Conservation (phyloP, 192 early-diverging fungal species). For the Coemansia sp. region DNA sequence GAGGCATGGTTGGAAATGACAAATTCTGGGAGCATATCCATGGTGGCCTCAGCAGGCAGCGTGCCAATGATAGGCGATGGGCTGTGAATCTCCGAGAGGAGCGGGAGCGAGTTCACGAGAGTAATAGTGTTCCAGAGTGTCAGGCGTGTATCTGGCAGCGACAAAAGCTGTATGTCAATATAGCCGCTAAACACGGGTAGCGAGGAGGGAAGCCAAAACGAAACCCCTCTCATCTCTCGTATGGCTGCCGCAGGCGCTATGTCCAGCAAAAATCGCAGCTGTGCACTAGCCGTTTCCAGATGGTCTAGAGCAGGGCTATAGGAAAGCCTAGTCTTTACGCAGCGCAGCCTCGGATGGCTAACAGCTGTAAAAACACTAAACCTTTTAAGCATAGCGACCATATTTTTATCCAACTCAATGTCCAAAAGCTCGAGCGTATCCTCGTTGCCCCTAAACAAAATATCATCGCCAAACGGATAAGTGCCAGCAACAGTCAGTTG, state of each 20-base stretch:
- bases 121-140: background rate
- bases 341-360: background rate
- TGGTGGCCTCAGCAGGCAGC: background rate
- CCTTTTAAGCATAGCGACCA: background rate
- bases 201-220: background rate
- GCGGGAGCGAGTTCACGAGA: background rate
- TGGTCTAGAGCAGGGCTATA: too few relatives aligned
- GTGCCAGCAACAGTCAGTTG: background rate
- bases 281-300: background rate
- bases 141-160: background rate
- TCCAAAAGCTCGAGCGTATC: background rate
- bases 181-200: background rate
- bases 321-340: background rate
- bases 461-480: slow-evolving; percentile 15
- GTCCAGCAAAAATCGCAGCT: background rate
- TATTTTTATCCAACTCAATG: background rate
- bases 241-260: background rate
- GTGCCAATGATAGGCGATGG: background rate
- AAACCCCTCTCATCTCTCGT: background rate
- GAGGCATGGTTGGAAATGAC: background rate
- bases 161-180: background rate
- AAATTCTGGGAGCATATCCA: background rate
- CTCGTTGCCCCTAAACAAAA: slow-evolving; percentile 5
- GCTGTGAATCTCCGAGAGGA: background rate
- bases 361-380: background rate